These are phyloP conservation scores for Phanerodontia chrysosporium DNA, from an alignment of 768 basidiomycete species.

Conservation along the genomic window DNA sequence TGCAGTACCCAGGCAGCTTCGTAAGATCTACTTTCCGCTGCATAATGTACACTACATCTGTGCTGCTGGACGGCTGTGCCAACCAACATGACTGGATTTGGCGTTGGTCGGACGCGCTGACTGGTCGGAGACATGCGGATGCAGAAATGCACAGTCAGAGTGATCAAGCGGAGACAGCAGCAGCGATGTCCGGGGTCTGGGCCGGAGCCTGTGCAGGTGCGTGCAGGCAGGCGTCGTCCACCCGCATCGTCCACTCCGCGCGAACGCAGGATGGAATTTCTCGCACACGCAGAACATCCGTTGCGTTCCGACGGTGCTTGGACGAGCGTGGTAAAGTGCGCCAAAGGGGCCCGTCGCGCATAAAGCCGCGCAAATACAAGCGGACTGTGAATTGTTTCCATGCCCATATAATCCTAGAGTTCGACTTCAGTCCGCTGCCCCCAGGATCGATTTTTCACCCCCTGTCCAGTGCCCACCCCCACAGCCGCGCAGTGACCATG, in stretches of 20 bases:
- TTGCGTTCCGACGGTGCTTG: background rate
- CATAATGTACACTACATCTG: background rate
- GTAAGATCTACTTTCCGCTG: slow-evolving; percentile 9
- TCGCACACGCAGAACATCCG: background rate
- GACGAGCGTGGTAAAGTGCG: slow-evolving; percentile 3
- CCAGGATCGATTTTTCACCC: slow-evolving; percentile 19
- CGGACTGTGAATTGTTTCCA: slow-evolving; percentile 31
- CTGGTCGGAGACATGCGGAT: background rate
- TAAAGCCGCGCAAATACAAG: slow-evolving; percentile 22
- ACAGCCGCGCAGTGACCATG: slow-evolving; percentile 21
- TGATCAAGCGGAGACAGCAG: background rate
- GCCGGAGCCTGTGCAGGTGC: background rate
- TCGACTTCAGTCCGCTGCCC: slow-evolving; percentile 13
- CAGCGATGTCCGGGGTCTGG: background rate
- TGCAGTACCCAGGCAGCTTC: slow-evolving; percentile 1
- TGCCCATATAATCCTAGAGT: slow-evolving; percentile 22
- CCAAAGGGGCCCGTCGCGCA: background rate
- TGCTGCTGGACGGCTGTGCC: background rate
- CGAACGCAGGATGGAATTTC: background rate
- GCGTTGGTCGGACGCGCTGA: background rate
- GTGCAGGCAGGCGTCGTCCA: background rate
- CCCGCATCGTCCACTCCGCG: background rate
- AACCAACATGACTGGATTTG: background rate
- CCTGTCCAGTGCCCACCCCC: slow-evolving; percentile 10
- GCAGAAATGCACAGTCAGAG: background rate